Percentiles rank a stretch among this genome's conserved stretches.
Evolutionary conservation across 176 grass and related monocot species (phyloP).

Genomic region (Paspalum vaginatum): DNA sequence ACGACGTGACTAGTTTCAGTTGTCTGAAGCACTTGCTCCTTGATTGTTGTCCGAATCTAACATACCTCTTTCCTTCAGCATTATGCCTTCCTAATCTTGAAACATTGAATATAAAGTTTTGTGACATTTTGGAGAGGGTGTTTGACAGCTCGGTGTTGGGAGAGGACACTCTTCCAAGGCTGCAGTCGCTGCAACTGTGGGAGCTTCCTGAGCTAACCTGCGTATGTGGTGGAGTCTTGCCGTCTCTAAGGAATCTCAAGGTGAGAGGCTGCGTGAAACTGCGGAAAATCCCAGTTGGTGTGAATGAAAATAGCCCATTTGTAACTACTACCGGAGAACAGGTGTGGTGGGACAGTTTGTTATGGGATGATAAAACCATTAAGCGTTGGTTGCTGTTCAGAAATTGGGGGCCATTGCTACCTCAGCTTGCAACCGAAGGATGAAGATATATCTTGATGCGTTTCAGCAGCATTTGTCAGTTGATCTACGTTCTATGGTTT

Average conservation of each 20-base stretch:
- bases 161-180: conserved; percentile 30
- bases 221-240: conserved; percentile 40
- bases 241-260: conserved; percentile 45
- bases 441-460: neutral
- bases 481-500: neutral
- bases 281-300: conserved; percentile 38
- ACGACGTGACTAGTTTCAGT: conserved; percentile 27
- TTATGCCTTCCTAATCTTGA: conserved; percentile 9
- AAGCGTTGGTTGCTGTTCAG: conserved; percentile 47
- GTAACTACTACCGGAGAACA: conserved; percentile 19
- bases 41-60: conserved; percentile 37
- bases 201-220: conserved; percentile 42
- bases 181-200: conserved; percentile 39
- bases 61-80: neutral
- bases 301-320: conserved; percentile 45
- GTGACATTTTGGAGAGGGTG: conserved; percentile 22
- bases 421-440: conserved; percentile 45
- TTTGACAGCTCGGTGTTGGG: conserved; percentile 2
- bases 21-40: conserved; percentile 33
- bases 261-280: conserved; percentile 40
- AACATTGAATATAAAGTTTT: conserved; percentile 24
- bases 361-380: conserved; percentile 34
- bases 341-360: conserved; percentile 38
- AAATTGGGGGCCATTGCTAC: conserved; percentile 32
- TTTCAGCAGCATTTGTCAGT: neutral